Evolutionary conservation across 2,329 filamentous ascomycete genomes (phyloP), one percentile per base, ranked within the genome.

Genomic region (Exophiala lecanii-corni): DNA sequence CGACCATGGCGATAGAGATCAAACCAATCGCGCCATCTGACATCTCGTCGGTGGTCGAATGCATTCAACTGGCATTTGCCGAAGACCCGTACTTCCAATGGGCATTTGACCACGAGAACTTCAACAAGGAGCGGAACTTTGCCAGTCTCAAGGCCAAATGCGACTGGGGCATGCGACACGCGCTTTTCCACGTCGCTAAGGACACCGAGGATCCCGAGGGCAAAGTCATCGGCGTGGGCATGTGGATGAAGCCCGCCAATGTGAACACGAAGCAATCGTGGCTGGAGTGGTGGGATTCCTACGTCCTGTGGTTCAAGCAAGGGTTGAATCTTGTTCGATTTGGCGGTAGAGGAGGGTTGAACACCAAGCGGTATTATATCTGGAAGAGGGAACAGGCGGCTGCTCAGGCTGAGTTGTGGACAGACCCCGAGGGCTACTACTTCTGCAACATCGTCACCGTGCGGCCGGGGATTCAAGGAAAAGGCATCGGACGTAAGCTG

Each of bases 401-500:
- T 28, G 79, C 76, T 1, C 82, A 86, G 42, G 65, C 67, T 0
- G 64, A 74, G 18, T 63, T 86, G 3, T 87, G 82, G 83, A 76
- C 68, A 0, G 79, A 84, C 43, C 70, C 74, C 0, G 68, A 72
- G 4, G 84, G 84, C 0, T 87, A 87, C 57, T 87, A 86, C 57
- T 87, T 87, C 53, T 81, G 84, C 51, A 88, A 87, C 56, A 84
- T 87, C 48, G 78, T 87, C 55, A 81, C 82, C 0, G 82, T 87
- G 1, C 60, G 77, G 12, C 80, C 82, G 0, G 73, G 78, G 36
- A 73, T 72, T 21, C 82, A 86, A 58, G 81, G 81, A 0, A 76
- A 72, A 55, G 83, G 83, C 0, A 74, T 87, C 2, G 84, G 82
- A 0, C 76, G 76, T 47, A 69, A 72, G 49, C 62, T 87, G 54